Evolutionary conservation across 2,329 filamentous ascomycete genomes (phyloP).

Genomic region (Balansia obtecta): DNA sequence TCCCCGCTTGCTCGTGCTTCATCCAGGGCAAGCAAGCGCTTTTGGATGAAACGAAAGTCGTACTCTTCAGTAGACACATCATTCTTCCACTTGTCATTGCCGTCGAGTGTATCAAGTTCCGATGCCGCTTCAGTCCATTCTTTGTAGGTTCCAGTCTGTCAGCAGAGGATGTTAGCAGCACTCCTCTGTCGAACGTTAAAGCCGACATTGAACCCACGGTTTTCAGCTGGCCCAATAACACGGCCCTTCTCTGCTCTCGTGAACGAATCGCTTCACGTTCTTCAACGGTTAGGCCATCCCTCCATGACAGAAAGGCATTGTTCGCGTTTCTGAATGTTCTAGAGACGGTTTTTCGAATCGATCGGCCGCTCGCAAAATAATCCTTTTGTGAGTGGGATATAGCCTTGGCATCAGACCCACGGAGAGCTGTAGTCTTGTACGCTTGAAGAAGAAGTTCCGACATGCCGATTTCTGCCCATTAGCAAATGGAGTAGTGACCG

Average conservation of each 20-base stretch:
- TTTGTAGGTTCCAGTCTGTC: conserved; percentile 50
- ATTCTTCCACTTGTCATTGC: conserved; percentile 70
- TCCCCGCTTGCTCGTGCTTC: conserved; percentile 61
- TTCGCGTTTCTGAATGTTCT: conserved; percentile 19
- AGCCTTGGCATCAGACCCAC: background rate
- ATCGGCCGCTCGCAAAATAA: background rate
- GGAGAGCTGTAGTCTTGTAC: conserved; percentile 1
- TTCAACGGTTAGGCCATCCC: conserved; percentile 38
- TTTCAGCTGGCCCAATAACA: conserved; percentile 51
- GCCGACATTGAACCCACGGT: conserved; percentile 35
- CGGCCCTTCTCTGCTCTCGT: conserved; percentile 46
- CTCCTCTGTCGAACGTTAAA: background rate
- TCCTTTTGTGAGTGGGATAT: background rate
- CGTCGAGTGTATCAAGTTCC: conserved; percentile 68
- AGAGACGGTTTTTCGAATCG: conserved; percentile 2
- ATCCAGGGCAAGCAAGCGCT: conserved; percentile 61
- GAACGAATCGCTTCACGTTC: conserved; percentile 34
- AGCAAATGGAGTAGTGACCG: background rate
- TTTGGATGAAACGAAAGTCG: conserved; percentile 54
- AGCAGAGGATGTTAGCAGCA: background rate
- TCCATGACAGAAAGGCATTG: conserved; percentile 31
- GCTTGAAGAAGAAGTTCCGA: conserved; percentile 4
- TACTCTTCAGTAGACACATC: conserved; percentile 53
- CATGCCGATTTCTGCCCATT: conserved; percentile 1
- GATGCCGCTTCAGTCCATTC: conserved; percentile 68